Conservation (phyloP, 371 early-diverging fungal species). For the Mortierella sp. region DNA sequence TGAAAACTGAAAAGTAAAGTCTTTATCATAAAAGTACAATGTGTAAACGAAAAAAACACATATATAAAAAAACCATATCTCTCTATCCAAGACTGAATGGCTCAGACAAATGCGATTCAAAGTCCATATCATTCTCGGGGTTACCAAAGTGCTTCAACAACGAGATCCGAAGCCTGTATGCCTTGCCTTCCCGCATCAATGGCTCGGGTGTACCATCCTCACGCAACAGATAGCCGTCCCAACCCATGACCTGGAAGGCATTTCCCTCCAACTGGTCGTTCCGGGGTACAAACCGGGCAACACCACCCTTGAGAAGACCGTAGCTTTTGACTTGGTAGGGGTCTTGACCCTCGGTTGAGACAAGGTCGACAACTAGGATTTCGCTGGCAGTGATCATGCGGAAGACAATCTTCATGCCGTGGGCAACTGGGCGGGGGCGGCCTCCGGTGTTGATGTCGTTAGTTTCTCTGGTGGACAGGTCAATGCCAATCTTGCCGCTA, state of each 20-base stretch:
- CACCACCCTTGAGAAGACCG: conserved; percentile 45
- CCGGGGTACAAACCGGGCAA: conserved; percentile 38
- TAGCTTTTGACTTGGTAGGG: conserved; percentile 42
- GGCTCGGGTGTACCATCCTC: conserved; percentile 21
- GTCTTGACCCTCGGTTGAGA: conserved; percentile 39
- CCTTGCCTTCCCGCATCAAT: not conserved
- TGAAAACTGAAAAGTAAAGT: not conserved
- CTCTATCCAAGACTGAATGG: conserved; percentile 24
- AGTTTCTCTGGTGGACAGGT: not conserved
- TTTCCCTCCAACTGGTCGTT: conserved; percentile 50
- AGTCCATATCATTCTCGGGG: conserved; percentile 40
- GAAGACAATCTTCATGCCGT: conserved; percentile 40
- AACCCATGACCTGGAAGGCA: conserved; percentile 49
- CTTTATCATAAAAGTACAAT: not conserved
- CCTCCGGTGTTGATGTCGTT: not conserved
- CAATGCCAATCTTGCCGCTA: conserved; percentile 5
- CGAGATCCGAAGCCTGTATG: conserved; percentile 40
- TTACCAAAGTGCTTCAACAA: conserved; percentile 52
- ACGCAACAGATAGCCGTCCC: conserved; percentile 37
- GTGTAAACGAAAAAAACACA: not conserved
- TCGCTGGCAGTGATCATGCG: conserved; percentile 45
- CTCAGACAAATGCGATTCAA: conserved; percentile 44
- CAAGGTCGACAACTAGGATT: conserved; percentile 39
- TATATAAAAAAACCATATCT: not conserved
- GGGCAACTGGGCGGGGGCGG: not conserved